Conservation (phyloP, 2,329 filamentous ascomycete genomes). For the Cladobotryum protrusum region DNA sequence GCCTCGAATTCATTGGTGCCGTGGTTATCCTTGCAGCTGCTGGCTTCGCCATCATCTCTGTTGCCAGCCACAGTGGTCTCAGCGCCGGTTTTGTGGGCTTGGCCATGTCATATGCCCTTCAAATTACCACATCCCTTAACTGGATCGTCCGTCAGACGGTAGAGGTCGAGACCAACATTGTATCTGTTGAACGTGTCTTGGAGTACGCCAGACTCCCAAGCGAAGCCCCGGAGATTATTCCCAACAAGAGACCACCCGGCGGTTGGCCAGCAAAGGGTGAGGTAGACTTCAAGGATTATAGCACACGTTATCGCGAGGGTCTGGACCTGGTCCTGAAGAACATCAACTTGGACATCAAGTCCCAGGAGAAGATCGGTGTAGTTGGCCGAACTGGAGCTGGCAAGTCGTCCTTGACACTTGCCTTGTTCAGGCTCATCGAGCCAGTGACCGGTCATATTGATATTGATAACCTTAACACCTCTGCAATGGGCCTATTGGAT, state of each 20-base stretch:
- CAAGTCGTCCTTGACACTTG: constrained; percentile 88
- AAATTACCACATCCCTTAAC: constrained; percentile 95
- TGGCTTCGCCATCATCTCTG: constrained; percentile 72
- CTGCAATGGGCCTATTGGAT: constrained; percentile 82
- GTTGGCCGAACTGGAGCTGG: constrained; percentile 94
- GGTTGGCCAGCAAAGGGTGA: constrained; percentile 88
- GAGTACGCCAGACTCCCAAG: constrained; percentile 89
- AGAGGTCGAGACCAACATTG: constrained; percentile 99
- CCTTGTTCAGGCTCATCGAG: constrained; percentile 94
- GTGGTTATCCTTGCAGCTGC: constrained; percentile 87
- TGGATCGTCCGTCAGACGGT: constrained; percentile 99
- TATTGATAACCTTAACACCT: constrained; percentile 86
- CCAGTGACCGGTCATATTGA: constrained; percentile 73
- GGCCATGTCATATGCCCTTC: constrained; percentile 92
- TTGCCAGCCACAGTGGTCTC: constrained; percentile 59
- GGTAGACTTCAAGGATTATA: constrained; percentile 89
- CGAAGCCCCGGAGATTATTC: constrained; percentile 91
- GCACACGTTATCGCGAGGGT: constrained; percentile 82
- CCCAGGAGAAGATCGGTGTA: constrained; percentile 96
- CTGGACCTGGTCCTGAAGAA: constrained; percentile 91
- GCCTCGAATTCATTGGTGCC: constrained; percentile 91
- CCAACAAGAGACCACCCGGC: constrained; percentile 76
- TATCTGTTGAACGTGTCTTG: constrained; percentile 93
- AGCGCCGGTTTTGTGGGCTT: constrained; percentile 77
- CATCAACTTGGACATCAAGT: constrained; percentile 85